phyloP scores from a whole-genome alignment of 805 yeast species.

The Nakazawaea laoshanensis region DNA sequence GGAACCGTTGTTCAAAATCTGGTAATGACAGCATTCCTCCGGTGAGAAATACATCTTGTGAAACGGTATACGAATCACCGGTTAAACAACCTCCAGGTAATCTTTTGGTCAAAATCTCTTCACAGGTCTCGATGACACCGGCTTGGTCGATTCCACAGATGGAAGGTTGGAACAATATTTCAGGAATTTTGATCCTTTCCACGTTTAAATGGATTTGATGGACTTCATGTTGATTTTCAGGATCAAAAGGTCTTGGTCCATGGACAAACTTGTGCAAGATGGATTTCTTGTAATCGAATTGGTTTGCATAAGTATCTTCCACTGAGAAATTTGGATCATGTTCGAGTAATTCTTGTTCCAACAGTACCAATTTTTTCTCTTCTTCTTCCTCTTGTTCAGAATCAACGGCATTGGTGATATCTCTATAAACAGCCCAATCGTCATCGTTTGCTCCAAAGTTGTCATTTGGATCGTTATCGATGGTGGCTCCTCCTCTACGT shows the following conservation, averaged over 20 bases:
- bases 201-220: constrained; percentile 88
- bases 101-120: constrained; percentile 54
- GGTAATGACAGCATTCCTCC: constrained; percentile 75
- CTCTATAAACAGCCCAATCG: constrained; percentile 90
- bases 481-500: constrained; percentile 45
- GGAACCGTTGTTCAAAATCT: constrained; percentile 61
- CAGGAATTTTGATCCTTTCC: constrained; percentile 90
- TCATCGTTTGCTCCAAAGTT: constrained; percentile 93
- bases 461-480: constrained; percentile 88
- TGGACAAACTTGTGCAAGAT: constrained; percentile 75
- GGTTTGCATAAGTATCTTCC: constrained; percentile 77
- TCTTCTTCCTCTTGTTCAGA: constrained; percentile 78
- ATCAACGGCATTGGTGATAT: constrained; percentile 66
- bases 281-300: constrained; percentile 79
- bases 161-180: constrained; percentile 83
- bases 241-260: constrained; percentile 83
- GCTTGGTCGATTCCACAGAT: constrained; percentile 96
- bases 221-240: constrained; percentile 74
- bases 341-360: constrained; percentile 73
- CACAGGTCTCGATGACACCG: constrained; percentile 74
- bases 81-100: constrained; percentile 39
- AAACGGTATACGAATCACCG: constrained; percentile 42
- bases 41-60: constrained; percentile 68
- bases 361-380: constrained; percentile 42
- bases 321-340: constrained; percentile 79